phyloP scores from a whole-genome alignment of 352 stramenopile species.

The Globisporangium splendens region DNA sequence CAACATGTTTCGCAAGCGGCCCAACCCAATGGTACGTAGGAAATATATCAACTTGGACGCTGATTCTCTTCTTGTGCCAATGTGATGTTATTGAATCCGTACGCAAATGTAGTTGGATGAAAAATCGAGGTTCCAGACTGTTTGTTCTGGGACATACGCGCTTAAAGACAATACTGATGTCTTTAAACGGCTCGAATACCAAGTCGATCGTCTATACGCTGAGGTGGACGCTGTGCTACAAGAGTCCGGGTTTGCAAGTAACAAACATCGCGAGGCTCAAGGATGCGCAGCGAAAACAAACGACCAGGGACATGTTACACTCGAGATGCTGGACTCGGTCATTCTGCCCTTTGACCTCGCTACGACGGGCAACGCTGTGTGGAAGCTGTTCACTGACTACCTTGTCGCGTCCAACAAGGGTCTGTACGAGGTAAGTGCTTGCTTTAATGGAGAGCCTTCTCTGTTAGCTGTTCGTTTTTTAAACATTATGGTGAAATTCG shows the following conservation, averaged over 20 bases:
- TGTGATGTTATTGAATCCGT: no score
- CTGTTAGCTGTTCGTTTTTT: no score
- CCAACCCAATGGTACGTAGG: slow-evolving; percentile 4
- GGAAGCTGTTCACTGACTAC: slow-evolving; percentile 7
- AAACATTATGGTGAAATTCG: neutral
- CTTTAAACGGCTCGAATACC: no score
- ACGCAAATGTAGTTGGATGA: no score
- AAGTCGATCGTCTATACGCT: no score
- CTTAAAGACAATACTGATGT: no score
- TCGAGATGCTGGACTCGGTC: slow-evolving; percentile 21
- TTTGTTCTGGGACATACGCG: no score
- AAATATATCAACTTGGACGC: neutral
- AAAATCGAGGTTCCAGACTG: no score
- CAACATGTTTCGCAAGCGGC: slow-evolving; percentile 24
- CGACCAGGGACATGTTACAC: neutral
- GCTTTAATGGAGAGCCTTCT: no score
- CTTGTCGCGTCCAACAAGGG: slow-evolving; percentile 13
- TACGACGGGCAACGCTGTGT: slow-evolving; percentile 10
- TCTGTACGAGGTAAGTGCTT: slow-evolving; percentile 5
- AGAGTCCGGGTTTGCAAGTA: neutral
- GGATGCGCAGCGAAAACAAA: slow-evolving; percentile 11
- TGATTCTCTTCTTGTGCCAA: neutral
- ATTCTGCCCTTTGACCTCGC: slow-evolving; percentile 16
- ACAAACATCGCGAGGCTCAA: slow-evolving; percentile 13
- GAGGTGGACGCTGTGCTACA: no score